These are phyloP conservation scores for Pseudogymnoascus sp. DNA, from an alignment of 2,329 filamentous ascomycete genomes.

Conservation along the genomic window DNA sequence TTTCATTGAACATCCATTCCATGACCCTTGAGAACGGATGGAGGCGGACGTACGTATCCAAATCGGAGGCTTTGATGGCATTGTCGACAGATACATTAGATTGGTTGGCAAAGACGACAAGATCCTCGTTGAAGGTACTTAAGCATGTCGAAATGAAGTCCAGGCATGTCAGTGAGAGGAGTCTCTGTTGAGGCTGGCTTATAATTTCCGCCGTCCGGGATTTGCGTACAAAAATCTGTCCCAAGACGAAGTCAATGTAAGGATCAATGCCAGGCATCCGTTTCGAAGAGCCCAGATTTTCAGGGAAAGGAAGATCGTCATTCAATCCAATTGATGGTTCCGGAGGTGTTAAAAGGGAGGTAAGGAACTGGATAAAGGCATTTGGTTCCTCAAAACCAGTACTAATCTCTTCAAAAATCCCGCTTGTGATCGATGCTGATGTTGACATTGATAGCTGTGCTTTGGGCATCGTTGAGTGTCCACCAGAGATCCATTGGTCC, in stretches of 20 bases:
- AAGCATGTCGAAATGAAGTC: constrained; percentile 76
- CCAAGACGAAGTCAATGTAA: constrained; percentile 86
- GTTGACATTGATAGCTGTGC: constrained; percentile 17
- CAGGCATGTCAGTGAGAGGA: constrained; percentile 73
- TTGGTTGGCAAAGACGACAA: constrained; percentile 71
- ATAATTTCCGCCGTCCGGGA: constrained; percentile 48
- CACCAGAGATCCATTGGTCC: constrained; percentile 70
- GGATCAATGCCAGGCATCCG: constrained; percentile 81
- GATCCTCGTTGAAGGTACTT: constrained; percentile 84
- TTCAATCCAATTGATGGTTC: constrained; percentile 54
- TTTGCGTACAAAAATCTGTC: constrained; percentile 64
- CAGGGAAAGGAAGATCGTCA: constrained; percentile 77
- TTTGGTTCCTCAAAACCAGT: constrained; percentile 78
- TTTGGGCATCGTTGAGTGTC: constrained; percentile 38
- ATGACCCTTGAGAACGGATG: constrained; percentile 93
- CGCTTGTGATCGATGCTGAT: constrained; percentile 44
- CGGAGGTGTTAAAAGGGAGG: constrained; percentile 61
- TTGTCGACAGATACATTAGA: constrained; percentile 68
- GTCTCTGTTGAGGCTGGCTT: constrained; percentile 60
- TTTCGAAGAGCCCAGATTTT: constrained; percentile 68
- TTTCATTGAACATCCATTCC: constrained; percentile 97
- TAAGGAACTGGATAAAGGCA: constrained; percentile 72
- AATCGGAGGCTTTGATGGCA: constrained; percentile 64
- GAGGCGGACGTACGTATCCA: constrained; percentile 72
- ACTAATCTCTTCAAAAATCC: constrained; percentile 66